Evolutionary conservation across 768 basidiomycete genomes (phyloP), one percentile per base, ranked within the genome.

Genomic region (Boletus vinaceobasis): DNA sequence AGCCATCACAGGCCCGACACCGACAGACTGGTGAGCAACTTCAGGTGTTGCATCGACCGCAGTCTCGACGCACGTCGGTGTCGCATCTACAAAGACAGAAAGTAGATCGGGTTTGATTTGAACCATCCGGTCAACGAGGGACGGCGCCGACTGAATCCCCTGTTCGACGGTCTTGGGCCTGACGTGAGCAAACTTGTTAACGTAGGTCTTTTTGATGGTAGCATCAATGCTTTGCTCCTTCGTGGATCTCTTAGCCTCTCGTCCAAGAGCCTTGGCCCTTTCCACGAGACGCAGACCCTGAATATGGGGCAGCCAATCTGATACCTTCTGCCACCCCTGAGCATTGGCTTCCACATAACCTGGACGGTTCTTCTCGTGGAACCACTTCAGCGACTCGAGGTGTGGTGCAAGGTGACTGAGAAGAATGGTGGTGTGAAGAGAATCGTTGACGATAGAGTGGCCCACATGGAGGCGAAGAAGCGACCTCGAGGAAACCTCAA

Each of bases 321-420:
- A 76, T 29, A 83, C 84, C 45, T 74, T 79, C 68, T 88, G 85
- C 89, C 89, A 91, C 19, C 74, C 78, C 52, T 77, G 77, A 11
- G 84, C 82, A 60, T 89, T 83, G 32, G 77, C 74, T 66, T 91
- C 88, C 46, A 84, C 74, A 60, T 77, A 86, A 5, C 86, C 86
- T 0, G 81, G 77, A n/a, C 88, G 77, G 61, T 82, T 89, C 71
- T 85, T 86, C 63, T 88, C 87, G 62, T 86, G 82, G 76, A 89
- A 90, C 82, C 81, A 90, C 69, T 84, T 87, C 48, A 91, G 69
- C 27, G 71, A 75, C 65, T 90, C 87, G 43, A 89, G 74, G 63
- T 76, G 74, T 37, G 89, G 88, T n/a, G 85, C 82, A 49, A 91
- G 71, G 67, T 91, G 88, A 69, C 88, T 90, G 57, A 91, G 77